phyloP scores from a whole-genome alignment of 148 eudicot genomes.

The Vaccinium myrtillus region DNA sequence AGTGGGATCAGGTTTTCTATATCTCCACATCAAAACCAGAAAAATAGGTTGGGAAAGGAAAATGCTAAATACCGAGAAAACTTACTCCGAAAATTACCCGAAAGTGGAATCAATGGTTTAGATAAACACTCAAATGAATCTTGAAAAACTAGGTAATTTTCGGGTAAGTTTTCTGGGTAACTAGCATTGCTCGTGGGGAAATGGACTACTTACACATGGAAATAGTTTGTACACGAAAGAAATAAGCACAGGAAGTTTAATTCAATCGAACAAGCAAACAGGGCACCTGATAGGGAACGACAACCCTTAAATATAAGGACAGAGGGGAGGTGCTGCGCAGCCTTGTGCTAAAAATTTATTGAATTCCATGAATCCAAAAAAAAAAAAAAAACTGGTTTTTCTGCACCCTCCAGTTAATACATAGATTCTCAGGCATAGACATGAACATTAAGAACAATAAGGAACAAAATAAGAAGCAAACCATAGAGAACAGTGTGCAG shows the following conservation, averaged over 20 bases:
- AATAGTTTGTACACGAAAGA: neutral
- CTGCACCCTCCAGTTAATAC: neutral
- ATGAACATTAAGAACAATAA: conserved; percentile 66
- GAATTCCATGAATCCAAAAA: neutral
- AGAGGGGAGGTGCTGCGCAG: too few species aligned
- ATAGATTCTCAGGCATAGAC: conserved; percentile 44
- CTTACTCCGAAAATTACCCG: too few species aligned
- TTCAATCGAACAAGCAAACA: neutral
- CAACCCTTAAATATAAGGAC: neutral
- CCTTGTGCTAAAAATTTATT: neutral
- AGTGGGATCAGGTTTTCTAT: too few species aligned
- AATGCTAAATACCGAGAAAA: too few species aligned
- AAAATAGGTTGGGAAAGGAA: too few species aligned
- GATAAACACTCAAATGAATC: too few species aligned
- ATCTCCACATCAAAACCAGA: too few species aligned
- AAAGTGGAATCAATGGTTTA: too few species aligned
- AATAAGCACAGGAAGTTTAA: neutral
- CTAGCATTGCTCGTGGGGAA: neutral
- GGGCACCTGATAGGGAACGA: neutral
- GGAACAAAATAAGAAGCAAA: conserved; percentile 71
- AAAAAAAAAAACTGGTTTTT: neutral
- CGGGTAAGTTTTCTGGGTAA: too few species aligned
- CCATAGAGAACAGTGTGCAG: conserved; percentile 62
- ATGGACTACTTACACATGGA: neutral
- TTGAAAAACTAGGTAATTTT: too few species aligned